phyloP scores from a whole-genome alignment of 257 asterid genomes.

The Osmanthus fragrans region DNA sequence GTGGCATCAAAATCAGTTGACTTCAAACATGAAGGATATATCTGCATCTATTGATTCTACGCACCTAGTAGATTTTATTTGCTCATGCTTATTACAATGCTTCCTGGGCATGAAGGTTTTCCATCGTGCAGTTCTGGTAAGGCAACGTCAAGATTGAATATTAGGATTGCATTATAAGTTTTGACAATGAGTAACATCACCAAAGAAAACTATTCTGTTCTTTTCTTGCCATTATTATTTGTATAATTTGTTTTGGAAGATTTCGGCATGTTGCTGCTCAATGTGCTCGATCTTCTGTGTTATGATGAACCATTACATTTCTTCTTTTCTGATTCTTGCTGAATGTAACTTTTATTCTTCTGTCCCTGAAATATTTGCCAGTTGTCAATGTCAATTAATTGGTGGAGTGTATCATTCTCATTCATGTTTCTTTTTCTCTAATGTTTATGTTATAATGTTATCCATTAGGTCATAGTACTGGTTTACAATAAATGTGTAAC shows the following conservation, averaged over 20 bases:
- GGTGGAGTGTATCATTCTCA: not conserved
- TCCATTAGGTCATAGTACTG: not conserved
- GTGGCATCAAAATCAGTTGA: no score
- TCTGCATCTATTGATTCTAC: no score
- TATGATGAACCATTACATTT: not conserved
- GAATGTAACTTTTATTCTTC: not conserved
- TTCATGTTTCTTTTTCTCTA: not conserved
- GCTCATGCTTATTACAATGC: not conserved
- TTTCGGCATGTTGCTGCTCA: no score
- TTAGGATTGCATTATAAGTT: constrained; percentile 37
- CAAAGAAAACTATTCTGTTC: no score
- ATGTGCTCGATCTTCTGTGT: no score
- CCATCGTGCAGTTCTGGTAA: constrained; percentile 42
- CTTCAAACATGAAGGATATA: no score
- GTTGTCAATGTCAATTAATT: no score
- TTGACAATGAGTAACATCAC: constrained; percentile 33
- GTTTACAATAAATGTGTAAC: not conserved
- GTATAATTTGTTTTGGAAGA: no score
- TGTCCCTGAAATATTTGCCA: not conserved
- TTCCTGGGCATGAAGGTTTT: constrained; percentile 36
- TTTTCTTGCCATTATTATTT: no score
- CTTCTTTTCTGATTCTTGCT: not conserved
- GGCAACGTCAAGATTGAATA: constrained; percentile 40
- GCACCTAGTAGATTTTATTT: no score
- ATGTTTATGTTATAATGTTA: not conserved